Evolutionary conservation across 2,329 filamentous ascomycete genomes (phyloP), one percentile per base, ranked within the genome.

Genomic region (Ceratocystis harringtonii): DNA sequence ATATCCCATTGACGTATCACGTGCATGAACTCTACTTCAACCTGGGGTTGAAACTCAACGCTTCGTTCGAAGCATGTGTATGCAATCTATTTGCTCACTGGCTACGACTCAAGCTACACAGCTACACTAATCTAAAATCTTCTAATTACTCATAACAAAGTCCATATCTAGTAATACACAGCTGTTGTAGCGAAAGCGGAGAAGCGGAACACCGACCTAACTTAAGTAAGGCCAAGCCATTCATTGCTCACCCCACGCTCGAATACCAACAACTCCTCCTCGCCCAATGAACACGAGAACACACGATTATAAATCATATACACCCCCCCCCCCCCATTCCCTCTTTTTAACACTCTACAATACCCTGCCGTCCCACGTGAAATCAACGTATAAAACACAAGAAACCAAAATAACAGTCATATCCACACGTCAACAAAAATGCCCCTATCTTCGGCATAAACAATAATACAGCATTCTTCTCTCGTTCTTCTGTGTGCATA

Each of bases 1-100:
- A 0, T 19, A 8, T n/a, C 7, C 36, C 45, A 22, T 19, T 50
- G 45, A 50, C 45, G 45, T 50, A 57, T 57, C 52, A 57, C 52
- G 52, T 57, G 52, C 25, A 30, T 57, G 22, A 57, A 57, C 52
- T 57, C 22, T 17, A 57, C 52, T 57, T 57, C 52, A 57, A 57
- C 22, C 25, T 57, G 52, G 17, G 52, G 22, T 17, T 28, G 52
- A 17, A 28, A n/a, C 2, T 28, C 25, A n/a, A 57, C 22, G 30
- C 10, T n/a, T 12, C 17, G 25, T 22, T 57, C 4, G 2, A 28
- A 5, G 15, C 22, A 57, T 57, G 30, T 28, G 30, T 57, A 28
- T 30, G 19, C 50, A 25, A 8, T 55, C 12, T 3, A 48, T 15
- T 55, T 55, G 12, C 7, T 57, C 25, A 57, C 52, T 17, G 17